Base-by-base conservation (phyloP, 148 eudicot genomes). In the Diospyros lotus region DNA sequence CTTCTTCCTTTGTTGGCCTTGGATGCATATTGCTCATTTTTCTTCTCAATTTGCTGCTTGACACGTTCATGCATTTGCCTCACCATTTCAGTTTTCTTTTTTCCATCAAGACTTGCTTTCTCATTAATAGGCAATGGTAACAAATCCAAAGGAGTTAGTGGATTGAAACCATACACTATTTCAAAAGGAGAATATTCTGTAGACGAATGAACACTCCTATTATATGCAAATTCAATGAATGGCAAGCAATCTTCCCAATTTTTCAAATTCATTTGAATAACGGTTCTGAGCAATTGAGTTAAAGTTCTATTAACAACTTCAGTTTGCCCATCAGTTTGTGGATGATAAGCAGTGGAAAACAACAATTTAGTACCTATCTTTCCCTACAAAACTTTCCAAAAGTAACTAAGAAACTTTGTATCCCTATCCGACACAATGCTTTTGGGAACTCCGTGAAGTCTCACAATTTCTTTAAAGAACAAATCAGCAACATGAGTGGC, bases 121-220 rank as follows among this genome's bases (percentile, higher is more conserved):
- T 72, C 75, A 72, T 2, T 56, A 17, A 58, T 1, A 38, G 64
- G 64, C 28, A 72, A 72, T 56, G 64, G 64, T 9, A 12, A 17
- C 44, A 71, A 72, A 56, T 72, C 75, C 64, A 72, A 72, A 13
- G 9, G 64, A 6, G 75, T 56, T 44, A 55, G 14, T 3, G 64
- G 75, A 41, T 72, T 72, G 58, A 72, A 72, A 58, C 75, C 48
- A 72, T 58, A 43, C 2, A 56, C 64, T 15, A 70, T 70, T 12
- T 70, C 61, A 70, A 70, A 70, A 42, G 61, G 61, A 2, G 61
- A 70, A 56, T 52, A 70, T 4, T 18, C 13, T n/a, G 73, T 70
- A 17, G 73, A 9, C 53, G 62, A 70, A 70, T 70, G 73, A 8
- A 52, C 10, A 53, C 52, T 53, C 56, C 56, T 5, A 53, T 53